phyloP scores from a whole-genome alignment of 2,329 filamentous ascomycete species.

The Ascochyta clinopodiicola region DNA sequence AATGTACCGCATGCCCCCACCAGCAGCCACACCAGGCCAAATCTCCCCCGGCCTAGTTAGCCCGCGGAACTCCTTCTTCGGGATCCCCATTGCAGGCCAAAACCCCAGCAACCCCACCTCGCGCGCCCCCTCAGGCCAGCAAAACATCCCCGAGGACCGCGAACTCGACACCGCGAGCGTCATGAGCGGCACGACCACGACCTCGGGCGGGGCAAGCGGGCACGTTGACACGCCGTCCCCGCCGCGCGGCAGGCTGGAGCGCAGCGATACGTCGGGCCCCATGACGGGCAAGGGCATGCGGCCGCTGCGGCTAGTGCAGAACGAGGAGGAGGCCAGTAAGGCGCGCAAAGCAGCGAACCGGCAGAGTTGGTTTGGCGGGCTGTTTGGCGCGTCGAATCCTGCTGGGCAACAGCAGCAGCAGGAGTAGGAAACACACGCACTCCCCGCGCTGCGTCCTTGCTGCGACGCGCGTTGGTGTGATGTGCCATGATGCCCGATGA shows the following conservation, averaged over 20 bases:
- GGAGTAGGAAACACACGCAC: constrained; percentile 5
- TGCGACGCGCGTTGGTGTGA: too few relatives aligned
- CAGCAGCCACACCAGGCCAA: constrained; percentile 47
- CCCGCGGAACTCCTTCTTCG: constrained; percentile 50
- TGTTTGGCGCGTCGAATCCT: constrained; percentile 49
- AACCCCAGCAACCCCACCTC: constrained; percentile 52
- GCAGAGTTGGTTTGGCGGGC: constrained; percentile 55
- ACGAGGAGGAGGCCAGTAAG: constrained; percentile 55
- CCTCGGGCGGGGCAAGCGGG: constrained; percentile 31
- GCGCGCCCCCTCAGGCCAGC: constrained; percentile 43
- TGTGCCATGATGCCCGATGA: too few relatives aligned
- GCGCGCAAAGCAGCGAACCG: constrained; percentile 54
- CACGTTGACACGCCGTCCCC: constrained; percentile 52
- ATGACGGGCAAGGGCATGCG: constrained; percentile 73
- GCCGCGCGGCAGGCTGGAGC: constrained; percentile 63
- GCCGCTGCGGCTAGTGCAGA: constrained; percentile 85
- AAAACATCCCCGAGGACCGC: constrained; percentile 42
- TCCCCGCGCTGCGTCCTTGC: too few relatives aligned
- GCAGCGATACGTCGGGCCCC: constrained; percentile 45
- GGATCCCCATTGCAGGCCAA: constrained; percentile 51
- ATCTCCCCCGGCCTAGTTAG: constrained; percentile 55
- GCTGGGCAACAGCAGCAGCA: constrained; percentile 20
- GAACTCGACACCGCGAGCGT: constrained; percentile 36
- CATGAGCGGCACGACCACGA: constrained; percentile 15
- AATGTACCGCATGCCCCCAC: constrained; percentile 78